These are phyloP conservation scores for Candida tetrigidarum DNA, from an alignment of 1,139 yeast species.

Conservation along the genomic window DNA sequence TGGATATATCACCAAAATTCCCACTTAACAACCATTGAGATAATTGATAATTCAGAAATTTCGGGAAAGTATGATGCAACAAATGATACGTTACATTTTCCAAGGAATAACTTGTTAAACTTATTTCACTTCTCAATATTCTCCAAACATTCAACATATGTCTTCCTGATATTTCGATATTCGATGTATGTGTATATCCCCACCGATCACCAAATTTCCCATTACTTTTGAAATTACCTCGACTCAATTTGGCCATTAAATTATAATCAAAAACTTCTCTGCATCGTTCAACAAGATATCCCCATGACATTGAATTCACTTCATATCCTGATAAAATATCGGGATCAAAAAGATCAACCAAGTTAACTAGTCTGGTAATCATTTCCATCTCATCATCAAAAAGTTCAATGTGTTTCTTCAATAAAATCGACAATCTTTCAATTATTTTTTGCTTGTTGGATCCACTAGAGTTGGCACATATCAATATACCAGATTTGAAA, in stretches of 20 bases:
- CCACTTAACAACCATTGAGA: constrained; percentile 51
- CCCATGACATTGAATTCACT: constrained; percentile 84
- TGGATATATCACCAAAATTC: constrained; percentile 27
- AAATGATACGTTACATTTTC: constrained; percentile 77
- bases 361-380: constrained; percentile 54
- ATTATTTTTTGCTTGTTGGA: constrained; percentile 7
- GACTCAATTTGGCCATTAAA: constrained; percentile 43
- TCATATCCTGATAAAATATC: constrained; percentile 90
- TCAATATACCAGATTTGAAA: constrained; percentile 23
- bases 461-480: constrained; percentile 13
- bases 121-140: constrained; percentile 62
- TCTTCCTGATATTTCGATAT: constrained; percentile 71
- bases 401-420: constrained; percentile 25
- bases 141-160: constrained; percentile 90
- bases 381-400: constrained; percentile 59
- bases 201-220: constrained; percentile 72
- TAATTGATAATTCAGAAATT: constrained; percentile 53
- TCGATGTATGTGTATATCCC: constrained; percentile 83
- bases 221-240: constrained; percentile 52
- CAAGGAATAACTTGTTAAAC: constrained; percentile 68
- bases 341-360: constrained; percentile 76
- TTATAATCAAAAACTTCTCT: constrained; percentile 50
- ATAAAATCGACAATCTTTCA: constrained; percentile 6
- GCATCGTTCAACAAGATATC: constrained; percentile 77
- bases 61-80: constrained; percentile 70